Conservation (phyloP, 164 flowering plant genomes). For the Sedum album region DNA sequence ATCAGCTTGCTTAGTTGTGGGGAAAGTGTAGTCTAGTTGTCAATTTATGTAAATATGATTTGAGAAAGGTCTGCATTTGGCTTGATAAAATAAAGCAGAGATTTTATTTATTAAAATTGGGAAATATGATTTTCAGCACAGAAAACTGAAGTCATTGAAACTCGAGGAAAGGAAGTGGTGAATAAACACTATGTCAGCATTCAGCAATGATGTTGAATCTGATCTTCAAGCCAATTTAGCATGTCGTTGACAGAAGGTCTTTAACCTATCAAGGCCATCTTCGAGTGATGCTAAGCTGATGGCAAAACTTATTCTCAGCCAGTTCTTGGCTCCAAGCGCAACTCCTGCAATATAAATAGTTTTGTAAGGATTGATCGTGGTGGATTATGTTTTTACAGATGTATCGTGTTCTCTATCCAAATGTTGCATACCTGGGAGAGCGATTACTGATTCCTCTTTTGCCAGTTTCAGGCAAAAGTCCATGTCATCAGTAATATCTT, state of each 20-base stretch:
- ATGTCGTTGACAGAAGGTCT: conserved; percentile 22
- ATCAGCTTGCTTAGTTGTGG: too few species aligned
- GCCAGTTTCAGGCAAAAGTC: too few species aligned
- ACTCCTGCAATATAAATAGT: conserved; percentile 16
- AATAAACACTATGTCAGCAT: not conserved
- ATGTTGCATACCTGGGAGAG: conserved; percentile 33
- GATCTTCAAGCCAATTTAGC: conserved; percentile 11
- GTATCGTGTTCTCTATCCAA: too few species aligned
- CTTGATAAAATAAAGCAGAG: too few species aligned
- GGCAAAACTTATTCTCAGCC: too few species aligned
- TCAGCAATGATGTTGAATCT: not conserved
- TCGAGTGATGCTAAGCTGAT: conserved; percentile 20
- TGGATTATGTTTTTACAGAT: not conserved
- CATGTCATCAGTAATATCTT: too few species aligned
- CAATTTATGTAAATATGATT: too few species aligned
- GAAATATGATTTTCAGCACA: too few species aligned
- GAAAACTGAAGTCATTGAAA: not conserved
- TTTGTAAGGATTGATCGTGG: not conserved
- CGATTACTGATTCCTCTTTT: conserved; percentile 29
- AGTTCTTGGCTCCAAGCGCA: conserved; percentile 22
- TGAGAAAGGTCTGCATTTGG: too few species aligned
- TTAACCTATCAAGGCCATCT: conserved; percentile 26
- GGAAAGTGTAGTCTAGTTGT: too few species aligned
- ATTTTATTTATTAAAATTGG: too few species aligned
- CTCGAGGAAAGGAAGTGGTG: not conserved